Base-by-base conservation (phyloP, 2,329 filamentous ascomycete species). In the Fusarium siculi region DNA sequence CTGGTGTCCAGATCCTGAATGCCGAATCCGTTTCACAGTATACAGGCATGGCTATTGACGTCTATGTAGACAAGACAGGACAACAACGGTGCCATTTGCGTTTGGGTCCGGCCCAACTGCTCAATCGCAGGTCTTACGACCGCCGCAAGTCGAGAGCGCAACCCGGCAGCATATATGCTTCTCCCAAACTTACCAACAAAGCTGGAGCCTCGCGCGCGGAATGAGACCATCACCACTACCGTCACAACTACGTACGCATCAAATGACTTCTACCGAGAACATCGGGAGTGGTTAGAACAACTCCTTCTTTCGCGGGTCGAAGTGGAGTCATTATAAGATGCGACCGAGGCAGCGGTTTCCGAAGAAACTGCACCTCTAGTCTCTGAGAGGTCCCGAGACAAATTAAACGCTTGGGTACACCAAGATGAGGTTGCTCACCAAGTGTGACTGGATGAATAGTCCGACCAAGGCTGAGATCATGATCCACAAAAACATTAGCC, bases 241-340 rank as follows among this genome's bases (percentile, higher is more conserved):
- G 28, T 12, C 19, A 9, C 46, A 0, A 30, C 14, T 3, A n/a
- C 19, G 10, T 30, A 32, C 21, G 18, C 28, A 3, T 32, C 28
- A 0, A 4, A 32, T 2, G 10, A 49, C 28, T 32, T 49, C 10
- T 18, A n/a, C 7, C 15, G 9, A 32, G 21, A 49, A 6, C 21
- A 32, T 7, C 21, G 15, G 15, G 28, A n/a, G 21, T 49, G 21
- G 2, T 49, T 9, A 2, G 7, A 49, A 18, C 15, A 49, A n/a
- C 28, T 32, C 3, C 21, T 12, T 10, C 10, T n/a, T 12, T 21
- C 10, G 4, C 10, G 15, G 19, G 21, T 32, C 15, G 46, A 49
- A 4, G 15, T 28, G 5, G 21, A 14, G 2, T n/a, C 46, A 0
- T 3, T 23, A 18, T 18, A 32, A 0, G 7, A 32, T 18, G 28